Conservation (phyloP, 805 yeast species). For the Torulaspora indica region DNA sequence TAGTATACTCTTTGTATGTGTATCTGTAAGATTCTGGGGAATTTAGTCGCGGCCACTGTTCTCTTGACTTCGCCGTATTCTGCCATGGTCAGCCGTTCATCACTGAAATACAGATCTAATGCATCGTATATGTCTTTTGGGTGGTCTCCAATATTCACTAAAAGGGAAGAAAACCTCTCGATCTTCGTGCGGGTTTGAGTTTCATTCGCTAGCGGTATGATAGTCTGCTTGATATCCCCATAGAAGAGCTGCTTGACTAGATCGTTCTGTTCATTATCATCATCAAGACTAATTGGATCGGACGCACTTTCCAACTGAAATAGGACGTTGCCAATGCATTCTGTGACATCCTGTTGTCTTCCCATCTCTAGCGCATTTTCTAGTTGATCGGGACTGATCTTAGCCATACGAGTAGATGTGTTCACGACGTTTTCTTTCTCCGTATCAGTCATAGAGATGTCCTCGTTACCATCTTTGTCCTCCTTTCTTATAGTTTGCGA, state of each 20-base stretch:
- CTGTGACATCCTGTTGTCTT: slow-evolving; percentile 95
- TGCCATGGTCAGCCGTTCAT: slow-evolving; percentile 60
- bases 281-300: slow-evolving; percentile 59
- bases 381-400: slow-evolving; percentile 53
- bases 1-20: slow-evolving; percentile 93
- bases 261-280: slow-evolving; percentile 79
- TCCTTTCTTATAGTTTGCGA: slow-evolving; percentile 2
- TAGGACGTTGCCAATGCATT: slow-evolving; percentile 90
- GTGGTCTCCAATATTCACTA: slow-evolving; percentile 82
- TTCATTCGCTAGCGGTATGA: slow-evolving; percentile 46
- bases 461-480: not conserved
- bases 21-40: slow-evolving; percentile 82
- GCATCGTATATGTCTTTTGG: slow-evolving; percentile 90
- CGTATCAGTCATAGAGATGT: slow-evolving; percentile 5
- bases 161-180: slow-evolving; percentile 75
- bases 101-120: slow-evolving; percentile 72
- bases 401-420: slow-evolving; percentile 32
- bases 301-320: slow-evolving; percentile 87
- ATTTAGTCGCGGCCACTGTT: slow-evolving; percentile 59
- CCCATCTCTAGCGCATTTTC: slow-evolving; percentile 76
- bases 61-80: slow-evolving; percentile 70
- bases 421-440: slow-evolving; percentile 14
- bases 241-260: slow-evolving; percentile 73
- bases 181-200: slow-evolving; percentile 45
- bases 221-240: slow-evolving; percentile 77